phyloP scores from a whole-genome alignment of 2,329 filamentous ascomycete species.

The Penicillium sumatraense region DNA sequence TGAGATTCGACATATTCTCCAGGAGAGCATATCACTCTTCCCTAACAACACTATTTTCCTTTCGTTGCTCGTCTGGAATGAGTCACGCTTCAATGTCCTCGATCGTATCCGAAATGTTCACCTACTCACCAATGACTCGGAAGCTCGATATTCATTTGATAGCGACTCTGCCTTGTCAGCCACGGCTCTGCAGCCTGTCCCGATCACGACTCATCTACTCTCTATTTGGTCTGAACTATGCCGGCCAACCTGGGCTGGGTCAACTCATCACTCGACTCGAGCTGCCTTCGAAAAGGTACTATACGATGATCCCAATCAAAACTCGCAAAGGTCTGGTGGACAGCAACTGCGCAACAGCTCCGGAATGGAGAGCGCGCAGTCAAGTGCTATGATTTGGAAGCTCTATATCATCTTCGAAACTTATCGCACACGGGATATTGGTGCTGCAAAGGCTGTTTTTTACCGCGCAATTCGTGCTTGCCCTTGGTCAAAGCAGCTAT shows the following conservation, averaged over 20 bases:
- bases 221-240: slow-evolving; percentile 60
- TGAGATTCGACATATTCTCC: slow-evolving; percentile 66
- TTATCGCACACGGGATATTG: slow-evolving; percentile 39
- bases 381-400: slow-evolving; percentile 55
- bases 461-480: slow-evolving; percentile 60
- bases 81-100: slow-evolving; percentile 72
- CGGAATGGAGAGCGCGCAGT: slow-evolving; percentile 30
- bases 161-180: slow-evolving; percentile 2
- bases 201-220: slow-evolving; percentile 58
- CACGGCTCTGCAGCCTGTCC: slow-evolving; percentile 20
- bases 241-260: slow-evolving; percentile 47
- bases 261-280: slow-evolving; percentile 58
- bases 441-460: slow-evolving; percentile 56
- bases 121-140: slow-evolving; percentile 34
- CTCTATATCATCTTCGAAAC: slow-evolving; percentile 57
- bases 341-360: slow-evolving; percentile 6
- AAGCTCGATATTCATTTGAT: slow-evolving; percentile 27
- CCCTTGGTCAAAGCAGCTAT: slow-evolving; percentile 67
- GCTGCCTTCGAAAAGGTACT: slow-evolving; percentile 61
- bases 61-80: slow-evolving; percentile 72
- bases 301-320: slow-evolving; percentile 24
- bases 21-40: slow-evolving; percentile 65
- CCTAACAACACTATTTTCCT: slow-evolving; percentile 79
- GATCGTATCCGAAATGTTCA: slow-evolving; percentile 74
- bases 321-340: slow-evolving; percentile 8